These are phyloP conservation scores for Saccharomycopsis javanensis DNA, from an alignment of 805 yeast species.

Conservation along the genomic window DNA sequence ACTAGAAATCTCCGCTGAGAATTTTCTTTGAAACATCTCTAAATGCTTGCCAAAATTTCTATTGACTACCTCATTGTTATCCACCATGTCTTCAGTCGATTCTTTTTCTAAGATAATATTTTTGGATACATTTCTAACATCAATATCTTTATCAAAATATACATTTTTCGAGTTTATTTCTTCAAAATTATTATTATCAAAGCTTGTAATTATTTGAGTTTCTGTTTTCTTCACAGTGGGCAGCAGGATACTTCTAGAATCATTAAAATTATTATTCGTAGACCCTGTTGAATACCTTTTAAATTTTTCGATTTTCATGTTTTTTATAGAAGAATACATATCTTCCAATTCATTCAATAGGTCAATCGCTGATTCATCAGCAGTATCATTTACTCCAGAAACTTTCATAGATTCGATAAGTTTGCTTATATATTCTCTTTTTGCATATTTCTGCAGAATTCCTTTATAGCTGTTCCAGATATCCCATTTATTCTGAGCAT, in stretches of 20 bases:
- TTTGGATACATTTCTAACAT: background rate
- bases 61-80: background rate
- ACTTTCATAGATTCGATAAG: conserved; percentile 55
- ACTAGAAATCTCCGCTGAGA: background rate
- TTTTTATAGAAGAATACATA: background rate
- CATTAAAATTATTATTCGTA: background rate
- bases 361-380: background rate
- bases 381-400: background rate
- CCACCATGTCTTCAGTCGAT: background rate
- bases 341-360: background rate
- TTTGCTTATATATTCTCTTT: conserved; percentile 55
- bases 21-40: background rate
- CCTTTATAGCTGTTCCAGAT: conserved; percentile 80
- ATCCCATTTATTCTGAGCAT: conserved; percentile 68
- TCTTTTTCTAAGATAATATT: background rate
- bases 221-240: background rate
- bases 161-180: background rate
- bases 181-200: background rate
- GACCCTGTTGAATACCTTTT: background rate
- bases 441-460: conserved; percentile 58
- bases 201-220: background rate
- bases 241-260: background rate
- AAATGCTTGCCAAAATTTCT: background rate
- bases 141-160: background rate
- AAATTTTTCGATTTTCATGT: background rate